These are phyloP conservation scores for Oryza coarctata DNA, from an alignment of 176 grass and related monocot genomes.

Conservation along the genomic window DNA sequence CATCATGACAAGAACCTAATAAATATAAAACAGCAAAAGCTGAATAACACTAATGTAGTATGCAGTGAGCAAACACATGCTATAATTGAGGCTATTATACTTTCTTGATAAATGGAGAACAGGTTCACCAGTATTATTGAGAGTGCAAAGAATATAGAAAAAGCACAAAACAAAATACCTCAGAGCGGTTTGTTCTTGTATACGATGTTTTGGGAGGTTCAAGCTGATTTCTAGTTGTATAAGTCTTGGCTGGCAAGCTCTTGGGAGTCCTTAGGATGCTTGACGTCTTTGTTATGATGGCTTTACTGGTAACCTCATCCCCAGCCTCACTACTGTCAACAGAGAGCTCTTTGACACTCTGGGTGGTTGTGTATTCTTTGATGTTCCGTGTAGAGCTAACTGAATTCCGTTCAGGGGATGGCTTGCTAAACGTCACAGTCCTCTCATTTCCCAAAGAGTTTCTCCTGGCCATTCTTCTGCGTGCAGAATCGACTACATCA, in stretches of 20 bases:
- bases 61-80: not conserved
- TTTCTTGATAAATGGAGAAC: conserved; percentile 2
- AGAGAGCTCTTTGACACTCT: conserved; percentile 58
- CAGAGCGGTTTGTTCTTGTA: conserved; percentile 41
- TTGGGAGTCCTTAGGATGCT: conserved; percentile 62
- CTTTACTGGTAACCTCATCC: conserved; percentile 59
- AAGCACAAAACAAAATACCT: conserved; percentile 56
- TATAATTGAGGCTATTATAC: not conserved
- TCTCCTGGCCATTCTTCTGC: conserved; percentile 56
- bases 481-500: conserved; percentile 49
- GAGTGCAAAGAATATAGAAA: not conserved
- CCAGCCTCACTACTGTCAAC: conserved; percentile 62
- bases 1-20: not conserved
- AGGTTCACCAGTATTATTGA: not conserved
- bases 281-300: conserved; percentile 49
- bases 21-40: not conserved
- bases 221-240: conserved; percentile 47
- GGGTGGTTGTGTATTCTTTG: conserved; percentile 59
- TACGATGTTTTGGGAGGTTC: conserved; percentile 65
- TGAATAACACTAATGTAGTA: not conserved
- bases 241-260: conserved; percentile 55
- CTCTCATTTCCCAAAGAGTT: conserved; percentile 68
- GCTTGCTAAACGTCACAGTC: conserved; percentile 56
- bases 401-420: conserved; percentile 57
- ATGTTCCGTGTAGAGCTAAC: conserved; percentile 62